phyloP scores from a whole-genome alignment of 2,329 filamentous ascomycete genomes.

The Fusarium torulosum region DNA sequence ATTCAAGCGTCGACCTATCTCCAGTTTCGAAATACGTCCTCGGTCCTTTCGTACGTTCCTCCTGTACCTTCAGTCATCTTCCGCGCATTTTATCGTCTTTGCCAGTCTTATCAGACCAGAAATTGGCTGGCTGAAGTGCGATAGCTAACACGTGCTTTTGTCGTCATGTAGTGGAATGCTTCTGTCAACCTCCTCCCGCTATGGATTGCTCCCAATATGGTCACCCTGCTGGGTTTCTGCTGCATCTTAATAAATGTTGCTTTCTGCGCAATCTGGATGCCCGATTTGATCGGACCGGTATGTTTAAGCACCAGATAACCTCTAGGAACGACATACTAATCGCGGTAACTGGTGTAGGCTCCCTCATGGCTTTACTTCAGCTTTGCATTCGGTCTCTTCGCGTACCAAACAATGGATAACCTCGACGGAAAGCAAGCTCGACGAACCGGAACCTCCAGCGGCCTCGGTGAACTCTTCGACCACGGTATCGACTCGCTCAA shows the following conservation, averaged over 20 bases:
- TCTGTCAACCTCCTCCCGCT: conserved; percentile 91
- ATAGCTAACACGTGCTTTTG: conserved; percentile 38
- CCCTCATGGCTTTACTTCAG: conserved; percentile 95
- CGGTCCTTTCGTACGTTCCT: conserved; percentile 85
- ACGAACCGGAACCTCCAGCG: conserved; percentile 93
- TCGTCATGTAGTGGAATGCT: conserved; percentile 84
- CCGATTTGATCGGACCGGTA: conserved; percentile 91
- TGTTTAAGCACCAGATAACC: conserved; percentile 51
- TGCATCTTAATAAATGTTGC: conserved; percentile 90
- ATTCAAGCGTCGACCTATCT: conserved; percentile 96
- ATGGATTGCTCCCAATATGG: conserved; percentile 98
- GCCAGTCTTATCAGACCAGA: neutral
- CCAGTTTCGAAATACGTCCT: conserved; percentile 93
- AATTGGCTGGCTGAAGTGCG: conserved; percentile 3
- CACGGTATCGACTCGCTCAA: conserved; percentile 99
- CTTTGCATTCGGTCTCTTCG: conserved; percentile 95
- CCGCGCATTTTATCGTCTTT: conserved; percentile 8
- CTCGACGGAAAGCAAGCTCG: conserved; percentile 98
- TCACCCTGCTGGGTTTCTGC: conserved; percentile 93
- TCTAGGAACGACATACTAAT: conserved; percentile 20
- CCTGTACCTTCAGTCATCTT: conserved; percentile 7
- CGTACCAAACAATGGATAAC: conserved; percentile 99
- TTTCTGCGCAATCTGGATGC: conserved; percentile 81
- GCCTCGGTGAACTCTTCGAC: conserved; percentile 95
- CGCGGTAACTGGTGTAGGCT: conserved; percentile 63